Percentiles rank a stretch among this genome's conserved stretches.
Conservation (phyloP, 306 rosid genomes). For the Quillaja saponaria region DNA sequence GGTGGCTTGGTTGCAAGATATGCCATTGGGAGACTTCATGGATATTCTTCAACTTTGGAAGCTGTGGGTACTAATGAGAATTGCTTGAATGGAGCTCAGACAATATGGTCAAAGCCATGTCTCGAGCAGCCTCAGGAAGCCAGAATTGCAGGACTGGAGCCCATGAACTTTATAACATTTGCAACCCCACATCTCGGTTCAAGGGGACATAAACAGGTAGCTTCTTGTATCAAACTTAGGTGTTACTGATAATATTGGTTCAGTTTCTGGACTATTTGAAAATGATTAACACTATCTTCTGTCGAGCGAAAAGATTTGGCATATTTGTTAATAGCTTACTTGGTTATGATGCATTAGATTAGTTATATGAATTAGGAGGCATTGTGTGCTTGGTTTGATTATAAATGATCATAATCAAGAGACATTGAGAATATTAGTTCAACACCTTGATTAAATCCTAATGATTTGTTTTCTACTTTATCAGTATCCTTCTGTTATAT, state of each 20-base stretch:
- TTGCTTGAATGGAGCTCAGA: conserved; percentile 40
- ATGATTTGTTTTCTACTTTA: conserved; percentile 1
- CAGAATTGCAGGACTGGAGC: conserved; percentile 82
- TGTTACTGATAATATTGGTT: background rate
- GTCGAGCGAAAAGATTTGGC: background rate
- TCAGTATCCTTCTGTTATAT: background rate
- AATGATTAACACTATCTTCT: background rate
- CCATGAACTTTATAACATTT: conserved; percentile 86
- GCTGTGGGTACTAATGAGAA: conserved; percentile 31
- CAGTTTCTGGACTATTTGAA: background rate
- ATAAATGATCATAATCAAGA: conserved; percentile 12
- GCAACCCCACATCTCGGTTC: conserved; percentile 99
- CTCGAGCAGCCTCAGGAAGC: conserved; percentile 41
- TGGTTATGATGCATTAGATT: background rate
- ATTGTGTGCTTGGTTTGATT: conserved; percentile 6
- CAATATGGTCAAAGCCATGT: conserved; percentile 10
- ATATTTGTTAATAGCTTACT: background rate
- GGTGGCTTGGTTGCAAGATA: conserved; percentile 95
- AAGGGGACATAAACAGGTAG: conserved; percentile 81
- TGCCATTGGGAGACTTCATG: conserved; percentile 80
- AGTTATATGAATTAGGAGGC: background rate
- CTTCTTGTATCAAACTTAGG: conserved; percentile 2
- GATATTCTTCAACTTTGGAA: conserved; percentile 41
- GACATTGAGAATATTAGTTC: background rate
- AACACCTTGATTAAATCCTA: too few relatives aligned